phyloP scores from a whole-genome alignment of 192 early-diverging fungal genomes.

The Linnemannia hyalina region DNA sequence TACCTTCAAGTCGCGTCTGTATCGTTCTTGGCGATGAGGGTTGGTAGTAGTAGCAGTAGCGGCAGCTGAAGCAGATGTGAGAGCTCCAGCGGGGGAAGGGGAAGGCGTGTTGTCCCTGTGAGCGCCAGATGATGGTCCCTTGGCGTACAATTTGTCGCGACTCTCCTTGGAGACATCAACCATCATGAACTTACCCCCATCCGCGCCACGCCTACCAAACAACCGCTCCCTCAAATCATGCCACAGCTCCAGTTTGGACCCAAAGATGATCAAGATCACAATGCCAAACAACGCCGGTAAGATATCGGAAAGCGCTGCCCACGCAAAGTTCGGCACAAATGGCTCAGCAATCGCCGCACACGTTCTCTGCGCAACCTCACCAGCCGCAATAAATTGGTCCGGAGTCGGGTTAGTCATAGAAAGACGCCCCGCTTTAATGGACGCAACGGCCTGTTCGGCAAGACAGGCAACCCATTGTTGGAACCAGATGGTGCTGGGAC shows the following conservation, averaged over 20 bases:
- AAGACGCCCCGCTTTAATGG: neutral
- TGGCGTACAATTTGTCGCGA: neutral
- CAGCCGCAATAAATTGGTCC: conserved; percentile 13
- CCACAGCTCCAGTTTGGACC: conserved; percentile 34
- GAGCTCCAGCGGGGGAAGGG: neutral
- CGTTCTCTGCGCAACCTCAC: conserved; percentile 7
- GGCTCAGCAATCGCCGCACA: conserved; percentile 20
- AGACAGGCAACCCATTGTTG: conserved; percentile 17
- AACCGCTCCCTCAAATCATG: conserved; percentile 9
- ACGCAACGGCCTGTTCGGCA: neutral
- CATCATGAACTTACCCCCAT: conserved; percentile 8
- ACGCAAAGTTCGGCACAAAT: conserved; percentile 25
- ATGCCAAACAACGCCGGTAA: conserved; percentile 9
- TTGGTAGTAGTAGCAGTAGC: neutral
- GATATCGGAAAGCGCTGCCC: conserved; percentile 26
- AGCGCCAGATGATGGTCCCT: neutral
- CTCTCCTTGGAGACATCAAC: conserved; percentile 19
- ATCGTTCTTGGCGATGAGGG: neutral
- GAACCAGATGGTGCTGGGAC: conserved; percentile 16
- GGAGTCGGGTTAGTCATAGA: conserved; percentile 5
- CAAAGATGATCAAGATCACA: conserved; percentile 26
- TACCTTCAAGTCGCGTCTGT: neutral
- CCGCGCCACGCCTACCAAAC: neutral
- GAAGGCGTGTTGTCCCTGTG: neutral
- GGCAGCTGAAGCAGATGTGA: neutral